Base-by-base conservation (phyloP, 139 green algal species). In the Chlorella vulgaris region DNA sequence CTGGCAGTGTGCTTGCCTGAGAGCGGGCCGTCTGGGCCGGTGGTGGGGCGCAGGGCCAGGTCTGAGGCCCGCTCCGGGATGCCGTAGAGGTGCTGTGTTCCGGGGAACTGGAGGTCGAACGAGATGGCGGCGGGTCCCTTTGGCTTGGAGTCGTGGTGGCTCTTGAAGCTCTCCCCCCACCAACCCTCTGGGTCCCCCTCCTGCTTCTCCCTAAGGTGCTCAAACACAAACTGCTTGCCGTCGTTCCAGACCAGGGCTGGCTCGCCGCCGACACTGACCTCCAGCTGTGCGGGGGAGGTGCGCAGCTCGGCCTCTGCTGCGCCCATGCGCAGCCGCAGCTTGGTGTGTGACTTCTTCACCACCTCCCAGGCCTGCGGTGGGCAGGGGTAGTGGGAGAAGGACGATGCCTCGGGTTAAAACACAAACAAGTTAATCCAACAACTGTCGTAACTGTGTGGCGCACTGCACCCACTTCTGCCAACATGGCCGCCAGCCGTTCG, bases 101-200 rank as follows among this genome's bases (percentile, higher is more conserved):
- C 89, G 28, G 91, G 90, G 78, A 98, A 99, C 4, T 74, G 74
- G 3, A 99, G 78, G 84, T 99, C 97, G 28, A 99, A 90, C 19
- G 92, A 93, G 61, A 99, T 91, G n/a, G 89, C 93, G 81, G 95
- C 86, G 21, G 97, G 97, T 0, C 97, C 97, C 29, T 91, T 88
- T 7, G 91, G 92, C 88, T 97, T 98, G 50, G 82, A 89, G 93
- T 98, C 95, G 6, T 78, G 84, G 86, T 98, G 94, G 42, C 67
- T 77, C 26, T 94, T 91, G 87, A 98, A 99, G 24, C 78, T 96
- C 91, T 99, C 97, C 60, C 92, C 86, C 94, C 94, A 99, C 86
- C 89, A 94, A 10, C 90, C 96, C 31, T 91, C 90, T 24, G 91
- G 91, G 68, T 96, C 95, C 1, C 73, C 85, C 43, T 94, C 92